These are phyloP conservation scores for Physcia stellaris DNA, from an alignment of 495 filamentous ascomycete genomes.

Conservation along the genomic window DNA sequence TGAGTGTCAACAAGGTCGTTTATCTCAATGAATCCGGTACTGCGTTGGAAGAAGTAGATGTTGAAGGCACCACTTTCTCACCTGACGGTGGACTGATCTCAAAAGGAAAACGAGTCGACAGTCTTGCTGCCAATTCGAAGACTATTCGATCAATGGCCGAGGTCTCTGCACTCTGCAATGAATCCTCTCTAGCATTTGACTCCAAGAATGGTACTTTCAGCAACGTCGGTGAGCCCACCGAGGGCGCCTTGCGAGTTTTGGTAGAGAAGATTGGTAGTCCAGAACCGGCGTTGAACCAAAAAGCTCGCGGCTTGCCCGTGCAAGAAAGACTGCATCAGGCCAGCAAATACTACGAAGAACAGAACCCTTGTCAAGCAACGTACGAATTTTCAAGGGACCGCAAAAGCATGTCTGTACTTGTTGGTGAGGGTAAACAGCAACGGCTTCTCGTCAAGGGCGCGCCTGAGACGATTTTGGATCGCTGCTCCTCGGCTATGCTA, in stretches of 20 bases:
- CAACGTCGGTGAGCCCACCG: conserved; percentile 89
- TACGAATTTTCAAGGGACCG: conserved; percentile 97
- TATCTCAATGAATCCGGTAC: conserved; percentile 60
- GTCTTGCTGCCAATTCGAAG: conserved; percentile 60
- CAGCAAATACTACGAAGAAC: conserved; percentile 73
- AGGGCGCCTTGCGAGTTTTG: conserved; percentile 81
- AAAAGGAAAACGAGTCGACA: conserved; percentile 51
- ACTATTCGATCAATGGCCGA: conserved; percentile 73
- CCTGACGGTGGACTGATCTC: conserved; percentile 61
- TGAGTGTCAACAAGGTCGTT: conserved; percentile 93
- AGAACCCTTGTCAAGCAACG: conserved; percentile 60
- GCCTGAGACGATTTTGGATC: conserved; percentile 83
- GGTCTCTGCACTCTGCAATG: conserved; percentile 84
- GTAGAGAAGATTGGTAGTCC: conserved; percentile 87
- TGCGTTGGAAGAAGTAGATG: conserved; percentile 72
- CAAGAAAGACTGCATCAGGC: conserved; percentile 57
- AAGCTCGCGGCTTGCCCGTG: conserved; percentile 30
- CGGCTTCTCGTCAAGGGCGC: conserved; percentile 94
- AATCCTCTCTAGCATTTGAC: conserved; percentile 72
- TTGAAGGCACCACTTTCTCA: conserved; percentile 89
- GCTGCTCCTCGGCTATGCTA: conserved; percentile 67
- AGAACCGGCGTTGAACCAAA: conserved; percentile 40
- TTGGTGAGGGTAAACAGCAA: conserved; percentile 50
- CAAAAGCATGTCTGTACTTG: conserved; percentile 98
- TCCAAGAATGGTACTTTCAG: conserved; percentile 54